A percentile compares a stretch with the other conserved stretches of the same genome.
Conservation (phyloP, 805 yeast species). For the Saturnispora diversa region DNA sequence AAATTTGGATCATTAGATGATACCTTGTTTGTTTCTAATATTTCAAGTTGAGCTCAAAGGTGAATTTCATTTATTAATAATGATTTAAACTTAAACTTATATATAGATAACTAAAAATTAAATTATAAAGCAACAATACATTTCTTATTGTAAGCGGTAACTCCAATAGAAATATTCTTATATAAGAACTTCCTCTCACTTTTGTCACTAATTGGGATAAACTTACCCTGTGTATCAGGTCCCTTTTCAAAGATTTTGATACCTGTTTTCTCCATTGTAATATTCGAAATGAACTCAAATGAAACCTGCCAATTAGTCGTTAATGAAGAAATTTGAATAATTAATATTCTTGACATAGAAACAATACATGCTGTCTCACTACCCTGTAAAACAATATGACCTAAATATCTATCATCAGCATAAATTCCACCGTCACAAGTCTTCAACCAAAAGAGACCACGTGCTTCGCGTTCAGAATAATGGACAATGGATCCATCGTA, state of each 20-base stretch:
- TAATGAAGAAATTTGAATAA: slow-evolving; percentile 55
- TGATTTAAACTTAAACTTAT: too few relatives aligned
- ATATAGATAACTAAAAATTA: too few relatives aligned
- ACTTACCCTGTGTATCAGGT: slow-evolving; percentile 35
- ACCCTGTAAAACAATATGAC: slow-evolving; percentile 79
- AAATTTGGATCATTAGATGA: slow-evolving; percentile 36
- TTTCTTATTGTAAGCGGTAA: slow-evolving; percentile 61
- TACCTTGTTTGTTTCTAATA: background rate
- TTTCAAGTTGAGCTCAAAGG: too few relatives aligned
- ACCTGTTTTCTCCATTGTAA: slow-evolving; percentile 74
- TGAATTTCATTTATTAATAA: too few relatives aligned
- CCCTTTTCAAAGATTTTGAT: slow-evolving; percentile 52
- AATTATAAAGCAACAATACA: slow-evolving; percentile 27
- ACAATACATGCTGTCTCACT: slow-evolving; percentile 70
- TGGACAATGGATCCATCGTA: slow-evolving; percentile 68
- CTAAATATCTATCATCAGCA: slow-evolving; percentile 66
- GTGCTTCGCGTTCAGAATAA: slow-evolving; percentile 73
- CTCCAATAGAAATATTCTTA: slow-evolving; percentile 70
- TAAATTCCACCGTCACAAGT: slow-evolving; percentile 73
- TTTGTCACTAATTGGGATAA: slow-evolving; percentile 71
- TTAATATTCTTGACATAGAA: slow-evolving; percentile 60
- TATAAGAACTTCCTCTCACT: slow-evolving; percentile 59
- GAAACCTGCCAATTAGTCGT: slow-evolving; percentile 63
- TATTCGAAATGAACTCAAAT: slow-evolving; percentile 58
- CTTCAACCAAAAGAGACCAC: slow-evolving; percentile 91